Evolutionary conservation across 2,329 filamentous ascomycete species (phyloP).

Genomic region (Fusarium newnesense): DNA sequence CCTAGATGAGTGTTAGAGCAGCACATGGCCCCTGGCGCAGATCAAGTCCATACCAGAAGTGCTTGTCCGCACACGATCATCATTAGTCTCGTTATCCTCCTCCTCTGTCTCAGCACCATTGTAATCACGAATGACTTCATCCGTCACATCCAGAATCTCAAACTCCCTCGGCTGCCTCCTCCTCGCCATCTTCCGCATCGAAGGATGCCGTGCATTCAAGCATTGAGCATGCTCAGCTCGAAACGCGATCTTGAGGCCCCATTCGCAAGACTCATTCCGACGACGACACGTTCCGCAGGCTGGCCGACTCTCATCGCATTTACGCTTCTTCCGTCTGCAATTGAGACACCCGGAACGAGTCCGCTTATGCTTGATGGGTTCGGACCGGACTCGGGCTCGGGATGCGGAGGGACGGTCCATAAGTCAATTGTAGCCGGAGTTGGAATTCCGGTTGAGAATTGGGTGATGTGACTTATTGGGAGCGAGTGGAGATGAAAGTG

Average conservation of each 20-base stretch:
- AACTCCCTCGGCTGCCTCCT: constrained; percentile 44
- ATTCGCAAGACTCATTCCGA: constrained; percentile 48
- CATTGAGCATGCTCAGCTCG: constrained; percentile 50
- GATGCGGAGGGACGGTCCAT: constrained; percentile 28
- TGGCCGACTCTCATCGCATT: constrained; percentile 51
- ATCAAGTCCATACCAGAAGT: constrained; percentile 8
- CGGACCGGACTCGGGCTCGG: not conserved
- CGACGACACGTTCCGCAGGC: constrained; percentile 50
- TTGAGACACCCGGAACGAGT: constrained; percentile 52
- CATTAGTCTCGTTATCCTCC: constrained; percentile 24
- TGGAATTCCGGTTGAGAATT: not conserved
- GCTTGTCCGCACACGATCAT: not conserved
- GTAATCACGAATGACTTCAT: constrained; percentile 52
- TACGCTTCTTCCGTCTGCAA: constrained; percentile 53
- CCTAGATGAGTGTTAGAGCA: not conserved
- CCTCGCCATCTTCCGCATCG: constrained; percentile 47
- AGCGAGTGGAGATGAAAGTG: constrained; percentile 4
- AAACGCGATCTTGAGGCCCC: constrained; percentile 53
- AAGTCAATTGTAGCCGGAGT: constrained; percentile 36
- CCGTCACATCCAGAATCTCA: constrained; percentile 52
- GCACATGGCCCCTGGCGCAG: not conserved
- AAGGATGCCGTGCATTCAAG: constrained; percentile 48
- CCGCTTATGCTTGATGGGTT: constrained; percentile 45
- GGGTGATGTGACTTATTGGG: not conserved
- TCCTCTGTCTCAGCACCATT: constrained; percentile 41